Conservation (phyloP, 176 grass and related monocot genomes). For the Carex scoparia region DNA sequence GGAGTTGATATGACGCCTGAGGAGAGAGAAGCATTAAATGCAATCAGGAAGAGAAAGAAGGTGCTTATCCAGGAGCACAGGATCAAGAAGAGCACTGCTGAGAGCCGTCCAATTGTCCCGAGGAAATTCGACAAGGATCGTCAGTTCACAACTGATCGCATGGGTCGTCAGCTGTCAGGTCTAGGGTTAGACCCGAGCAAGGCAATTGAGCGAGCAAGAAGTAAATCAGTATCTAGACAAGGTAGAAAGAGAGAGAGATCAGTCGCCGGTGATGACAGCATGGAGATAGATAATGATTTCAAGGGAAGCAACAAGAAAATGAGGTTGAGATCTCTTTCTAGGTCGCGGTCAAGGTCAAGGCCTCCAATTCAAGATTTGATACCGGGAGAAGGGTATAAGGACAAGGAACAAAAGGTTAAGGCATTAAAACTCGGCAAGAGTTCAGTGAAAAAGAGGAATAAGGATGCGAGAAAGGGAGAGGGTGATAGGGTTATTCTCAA, state of each 20-base stretch:
- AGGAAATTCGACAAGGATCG: slow-evolving; percentile 51
- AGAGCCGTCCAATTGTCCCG: slow-evolving; percentile 46
- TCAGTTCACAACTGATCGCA: slow-evolving; percentile 38
- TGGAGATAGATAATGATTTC: slow-evolving; percentile 33
- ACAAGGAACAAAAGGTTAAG: slow-evolving; percentile 55
- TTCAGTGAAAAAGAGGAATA: slow-evolving; percentile 55
- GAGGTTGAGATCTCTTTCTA: slow-evolving; percentile 33
- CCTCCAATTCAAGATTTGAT: slow-evolving; percentile 33
- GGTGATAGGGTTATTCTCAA: slow-evolving; percentile 71
- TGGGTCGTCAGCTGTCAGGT: slow-evolving; percentile 42
- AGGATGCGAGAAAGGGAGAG: slow-evolving; percentile 75
- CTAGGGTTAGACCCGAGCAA: slow-evolving; percentile 35
- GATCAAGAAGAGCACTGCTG: slow-evolving; percentile 49
- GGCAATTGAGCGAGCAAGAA: slow-evolving; percentile 31
- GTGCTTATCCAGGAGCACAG: slow-evolving; percentile 40
- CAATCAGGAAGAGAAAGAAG: slow-evolving; percentile 42
- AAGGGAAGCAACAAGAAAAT: slow-evolving; percentile 30
- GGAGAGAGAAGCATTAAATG: slow-evolving; percentile 29
- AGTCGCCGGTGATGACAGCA: slow-evolving; percentile 23
- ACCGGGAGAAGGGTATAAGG: slow-evolving; percentile 62
- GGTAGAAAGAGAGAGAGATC: slow-evolving; percentile 49
- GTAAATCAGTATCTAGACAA: slow-evolving; percentile 10
- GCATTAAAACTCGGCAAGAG: slow-evolving; percentile 50
- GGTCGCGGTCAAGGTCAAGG: slow-evolving; percentile 26
- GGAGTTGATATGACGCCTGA: slow-evolving; percentile 27